A percentile compares a stretch with the other conserved stretches of the same genome.
Conservation (phyloP, 1,284 basidiomycete genomes). For the Flammula alnicola region DNA sequence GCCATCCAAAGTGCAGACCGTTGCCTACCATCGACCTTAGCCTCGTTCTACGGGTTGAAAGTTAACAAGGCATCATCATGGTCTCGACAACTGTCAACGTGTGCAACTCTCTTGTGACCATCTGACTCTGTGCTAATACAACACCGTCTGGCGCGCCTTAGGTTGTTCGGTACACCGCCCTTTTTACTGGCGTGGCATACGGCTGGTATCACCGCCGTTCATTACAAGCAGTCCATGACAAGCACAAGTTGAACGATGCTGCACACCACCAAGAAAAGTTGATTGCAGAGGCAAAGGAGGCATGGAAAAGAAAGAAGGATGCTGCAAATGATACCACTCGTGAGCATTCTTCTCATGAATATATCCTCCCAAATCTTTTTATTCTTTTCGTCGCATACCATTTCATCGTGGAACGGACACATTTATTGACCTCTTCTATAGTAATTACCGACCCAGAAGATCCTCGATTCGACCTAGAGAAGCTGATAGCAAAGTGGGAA, state of each 20-base stretch:
- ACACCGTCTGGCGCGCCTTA: slow-evolving; percentile 38
- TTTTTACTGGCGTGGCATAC: slow-evolving; percentile 88
- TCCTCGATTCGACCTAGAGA: slow-evolving; percentile 96
- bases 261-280: slow-evolving; percentile 77
- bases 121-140: slow-evolving; percentile 7
- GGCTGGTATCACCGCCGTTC: slow-evolving; percentile 93
- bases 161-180: slow-evolving; percentile 96
- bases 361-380: not conserved
- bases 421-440: slow-evolving; percentile 37
- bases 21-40: slow-evolving; percentile 23
- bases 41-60: slow-evolving; percentile 27
- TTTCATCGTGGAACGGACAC: slow-evolving; percentile 21
- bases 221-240: slow-evolving; percentile 83
- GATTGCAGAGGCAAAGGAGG: slow-evolving; percentile 88
- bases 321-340: slow-evolving; percentile 51
- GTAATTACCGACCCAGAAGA: slow-evolving; percentile 94
- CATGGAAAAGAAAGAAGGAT: slow-evolving; percentile 83
- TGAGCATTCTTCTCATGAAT: slow-evolving; percentile 40
- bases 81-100: slow-evolving; percentile 71
- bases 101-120: slow-evolving; percentile 26
- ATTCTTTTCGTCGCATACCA: slow-evolving; percentile 1
- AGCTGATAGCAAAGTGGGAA: slow-evolving; percentile 81
- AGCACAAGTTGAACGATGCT: slow-evolving; percentile 70
- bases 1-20: slow-evolving; percentile 17
- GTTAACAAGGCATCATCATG: slow-evolving; percentile 43